Base-by-base conservation (phyloP, 192 early-diverging fungal genomes). In the Mycoemilia scoparia region DNA sequence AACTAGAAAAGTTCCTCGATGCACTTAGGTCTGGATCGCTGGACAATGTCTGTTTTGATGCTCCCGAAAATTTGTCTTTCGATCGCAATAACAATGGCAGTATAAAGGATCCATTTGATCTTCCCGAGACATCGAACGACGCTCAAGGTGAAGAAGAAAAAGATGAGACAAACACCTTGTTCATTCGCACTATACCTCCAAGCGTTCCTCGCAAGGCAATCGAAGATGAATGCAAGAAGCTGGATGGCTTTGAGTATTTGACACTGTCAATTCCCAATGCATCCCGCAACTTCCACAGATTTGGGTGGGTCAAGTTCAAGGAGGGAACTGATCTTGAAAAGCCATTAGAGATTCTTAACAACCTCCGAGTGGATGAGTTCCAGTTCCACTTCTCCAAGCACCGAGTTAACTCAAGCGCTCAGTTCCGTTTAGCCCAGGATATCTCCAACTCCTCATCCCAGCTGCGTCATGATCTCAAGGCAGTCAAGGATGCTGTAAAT, bases 251-350 rank as follows among this genome's bases (percentile, higher is more conserved):
- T 59, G 64, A 80, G 43, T 76, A 79, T 54, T 57, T 92, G 20
- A 74, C 79, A 7, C 51, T 96, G 4, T 81, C 81, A 9, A 89
- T 91, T 39, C 89, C 92, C 2, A 71, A 71, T 13, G 70, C 81
- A 20, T 64, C 70, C 45, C 82, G 83, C 51, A 76, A 83, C 41
- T 80, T 79, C 54, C 70, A 79, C 50, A 78, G 92, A 10, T 67
- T 88, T 39, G 92, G 87, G 7, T 96, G 92, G 92, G 75, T 87
- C 41, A 69, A 76, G 14, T 92, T 95, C 43, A 69, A 77, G 32
- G 60, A 79, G 17, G 84, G 76, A 13, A 80, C 82, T n/a, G 78
- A 92, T 45, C 66, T 92, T 52, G 69, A 76, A 8, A 60, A 53
- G 26, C 77, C 79, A 13, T 48, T 73, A 43, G 63, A 70, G 14